Base-by-base conservation (phyloP, 208 protist genomes). In the Herpetomonas tarakana region DNA sequence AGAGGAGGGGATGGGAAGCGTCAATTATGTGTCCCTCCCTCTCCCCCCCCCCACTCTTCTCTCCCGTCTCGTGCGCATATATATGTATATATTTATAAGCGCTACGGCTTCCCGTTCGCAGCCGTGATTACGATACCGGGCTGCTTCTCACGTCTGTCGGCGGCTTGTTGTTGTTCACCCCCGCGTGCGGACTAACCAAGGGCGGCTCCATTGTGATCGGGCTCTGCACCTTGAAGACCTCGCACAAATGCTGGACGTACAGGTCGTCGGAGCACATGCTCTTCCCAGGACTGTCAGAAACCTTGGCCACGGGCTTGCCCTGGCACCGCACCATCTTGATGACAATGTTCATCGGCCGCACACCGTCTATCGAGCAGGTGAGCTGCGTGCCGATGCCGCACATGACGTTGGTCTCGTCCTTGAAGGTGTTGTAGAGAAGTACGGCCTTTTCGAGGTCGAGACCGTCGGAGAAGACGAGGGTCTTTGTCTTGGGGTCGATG, bases 281-380 rank as follows among this genome's bases (percentile, higher is more conserved):
- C 71, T 95, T 95, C n/a, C 76, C 88, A 4, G 85, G 82, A 35
- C 70, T 84, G 74, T 95, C 88, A 2, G 88, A 95, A 39, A 95
- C 59, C 74, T 95, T 95, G 44, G 88, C 88, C 16, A 95, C 88
- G 2, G 88, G 88, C 45, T 69, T 78, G 25, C 85, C 85, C 65
- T 95, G 81, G 71, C 85, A 95, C 49, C 81, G 76, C 44, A 89
- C 81, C 88, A 95, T 95, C 70, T 95, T 95, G 26, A 95, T 79
- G n/a, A 95, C 88, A 52, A 92, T 92, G 64, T 92, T 95, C 52
- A 95, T 73, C 45, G 83, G 63, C 19, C 58, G 57, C 16, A 92
- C 83, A 21, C 77, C 76, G 12, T 83, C 71, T 45, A 95, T 90
- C 51, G 78, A 80, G 76, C 88, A 95, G 18, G 85, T 91, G 18